phyloP scores from a whole-genome alignment of 2,329 filamentous ascomycete genomes.

The Hyphodiscus sp. region DNA sequence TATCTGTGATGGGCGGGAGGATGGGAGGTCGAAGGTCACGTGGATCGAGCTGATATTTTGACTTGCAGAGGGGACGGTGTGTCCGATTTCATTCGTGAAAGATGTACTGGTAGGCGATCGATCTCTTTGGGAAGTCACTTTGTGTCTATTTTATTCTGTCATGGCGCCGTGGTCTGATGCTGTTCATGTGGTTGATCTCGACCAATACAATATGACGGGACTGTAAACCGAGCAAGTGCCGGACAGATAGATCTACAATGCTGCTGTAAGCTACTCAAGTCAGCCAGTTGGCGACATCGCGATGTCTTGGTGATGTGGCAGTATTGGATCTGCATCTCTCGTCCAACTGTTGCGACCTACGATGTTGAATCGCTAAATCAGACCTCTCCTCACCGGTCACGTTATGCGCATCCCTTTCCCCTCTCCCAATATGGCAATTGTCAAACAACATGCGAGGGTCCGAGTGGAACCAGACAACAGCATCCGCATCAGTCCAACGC shows the following conservation, averaged over 20 bases:
- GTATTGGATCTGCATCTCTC: neutral
- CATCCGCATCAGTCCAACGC: neutral
- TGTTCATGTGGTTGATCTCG: neutral
- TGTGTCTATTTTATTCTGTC: neutral
- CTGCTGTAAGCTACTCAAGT: neutral
- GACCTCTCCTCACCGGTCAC: neutral
- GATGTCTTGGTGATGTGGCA: neutral
- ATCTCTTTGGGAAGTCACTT: slow-evolving; percentile 10
- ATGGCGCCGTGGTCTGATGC: neutral
- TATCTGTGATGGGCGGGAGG: neutral
- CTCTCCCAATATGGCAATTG: neutral
- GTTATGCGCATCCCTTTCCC: neutral
- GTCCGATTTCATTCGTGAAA: slow-evolving; percentile 79
- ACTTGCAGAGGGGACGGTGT: slow-evolving; percentile 67
- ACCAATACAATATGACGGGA: neutral
- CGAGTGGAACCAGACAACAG: neutral
- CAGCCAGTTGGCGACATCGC: neutral
- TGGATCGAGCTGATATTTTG: neutral
- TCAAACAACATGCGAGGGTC: neutral
- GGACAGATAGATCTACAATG: neutral
- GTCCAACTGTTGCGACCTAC: neutral
- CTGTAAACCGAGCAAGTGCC: neutral
- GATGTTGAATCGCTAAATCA: neutral
- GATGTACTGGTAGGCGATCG: slow-evolving; percentile 64
- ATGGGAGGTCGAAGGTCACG: neutral